These are phyloP conservation scores for Trypanosomatidae sp. DNA, from an alignment of 208 protist species.

Conservation along the genomic window DNA sequence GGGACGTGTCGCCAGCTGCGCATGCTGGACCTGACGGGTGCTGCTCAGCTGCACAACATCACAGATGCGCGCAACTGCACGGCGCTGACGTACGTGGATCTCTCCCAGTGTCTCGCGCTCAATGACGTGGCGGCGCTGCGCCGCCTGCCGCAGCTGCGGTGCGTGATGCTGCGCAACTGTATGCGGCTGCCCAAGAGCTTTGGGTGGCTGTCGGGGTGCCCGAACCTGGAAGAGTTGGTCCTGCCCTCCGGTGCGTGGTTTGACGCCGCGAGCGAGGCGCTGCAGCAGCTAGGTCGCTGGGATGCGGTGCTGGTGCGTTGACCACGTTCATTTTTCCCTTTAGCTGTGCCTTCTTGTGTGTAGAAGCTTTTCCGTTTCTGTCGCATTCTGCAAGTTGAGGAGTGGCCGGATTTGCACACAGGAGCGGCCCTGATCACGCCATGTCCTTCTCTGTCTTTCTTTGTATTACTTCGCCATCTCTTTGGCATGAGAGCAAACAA, in stretches of 20 bases:
- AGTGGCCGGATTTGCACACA: too few relatives aligned
- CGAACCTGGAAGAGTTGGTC: slow-evolving; percentile 3
- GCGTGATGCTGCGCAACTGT: slow-evolving; percentile 10
- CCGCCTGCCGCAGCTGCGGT: neutral
- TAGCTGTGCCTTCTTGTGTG: too few relatives aligned
- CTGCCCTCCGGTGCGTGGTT: neutral
- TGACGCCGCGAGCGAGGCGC: neutral
- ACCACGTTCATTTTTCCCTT: too few relatives aligned
- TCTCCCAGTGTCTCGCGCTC: slow-evolving; percentile 10
- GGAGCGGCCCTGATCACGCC: too few relatives aligned
- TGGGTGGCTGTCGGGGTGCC: slow-evolving; percentile 12
- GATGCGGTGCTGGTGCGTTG: slow-evolving; percentile 1
- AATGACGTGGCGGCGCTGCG: neutral
- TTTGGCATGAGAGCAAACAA: too few relatives aligned
- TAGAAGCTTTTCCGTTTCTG: too few relatives aligned
- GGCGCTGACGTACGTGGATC: slow-evolving; percentile 13
- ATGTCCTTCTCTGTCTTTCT: too few relatives aligned
- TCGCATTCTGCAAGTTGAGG: too few relatives aligned
- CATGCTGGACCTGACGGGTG: slow-evolving; percentile 10
- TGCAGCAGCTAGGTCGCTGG: neutral
- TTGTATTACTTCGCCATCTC: too few relatives aligned
- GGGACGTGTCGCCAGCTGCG: neutral
- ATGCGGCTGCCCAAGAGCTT: slow-evolving; percentile 10
- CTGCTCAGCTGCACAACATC: slow-evolving; percentile 1
- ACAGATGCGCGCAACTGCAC: neutral